These are phyloP conservation scores for Bryum argenteum DNA, from an alignment of 225 moss, liverwort and hornwort species.

Conservation along the genomic window DNA sequence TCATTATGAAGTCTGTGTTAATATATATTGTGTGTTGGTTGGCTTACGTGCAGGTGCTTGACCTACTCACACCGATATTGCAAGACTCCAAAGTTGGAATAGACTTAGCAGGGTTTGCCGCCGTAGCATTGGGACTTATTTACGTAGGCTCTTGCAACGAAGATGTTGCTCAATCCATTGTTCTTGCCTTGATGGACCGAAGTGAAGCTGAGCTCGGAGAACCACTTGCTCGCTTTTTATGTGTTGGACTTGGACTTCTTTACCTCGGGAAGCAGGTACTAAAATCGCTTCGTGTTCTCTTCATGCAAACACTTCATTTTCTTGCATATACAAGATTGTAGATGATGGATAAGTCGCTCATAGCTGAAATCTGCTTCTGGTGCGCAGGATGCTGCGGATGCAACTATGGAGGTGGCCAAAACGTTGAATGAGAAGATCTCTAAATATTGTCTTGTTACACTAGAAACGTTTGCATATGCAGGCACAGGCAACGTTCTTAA, in stretches of 20 bases:
- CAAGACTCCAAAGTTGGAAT: conserved; percentile 82
- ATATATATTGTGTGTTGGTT: conserved; percentile 17
- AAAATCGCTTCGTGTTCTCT: background rate
- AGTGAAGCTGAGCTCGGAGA: conserved; percentile 92
- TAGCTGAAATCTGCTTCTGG: conserved; percentile 22
- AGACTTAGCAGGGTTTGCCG: conserved; percentile 92
- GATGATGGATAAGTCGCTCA: background rate
- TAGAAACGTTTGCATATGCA: conserved; percentile 95
- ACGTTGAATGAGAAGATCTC: conserved; percentile 96
- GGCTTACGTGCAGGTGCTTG: conserved; percentile 66
- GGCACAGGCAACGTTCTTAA: conserved; percentile 97
- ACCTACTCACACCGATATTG: conserved; percentile 90
- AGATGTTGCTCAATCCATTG: conserved; percentile 88
- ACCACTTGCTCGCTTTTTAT: conserved; percentile 90
- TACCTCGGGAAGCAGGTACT: conserved; percentile 96
- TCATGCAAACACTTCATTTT: conserved; percentile 7
- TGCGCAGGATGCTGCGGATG: conserved; percentile 95
- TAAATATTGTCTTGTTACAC: conserved; percentile 86
- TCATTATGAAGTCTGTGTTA: background rate
- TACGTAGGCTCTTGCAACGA: conserved; percentile 96
- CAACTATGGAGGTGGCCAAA: conserved; percentile 99
- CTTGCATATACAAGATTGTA: background rate
- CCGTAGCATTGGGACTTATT: conserved; percentile 85
- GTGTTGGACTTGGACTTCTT: conserved; percentile 93
- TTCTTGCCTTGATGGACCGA: conserved; percentile 98